A percentile compares a stretch with the other conserved stretches of the same genome.
phyloP scores from a whole-genome alignment of 805 yeast species.

The Yarrowia porcina region DNA sequence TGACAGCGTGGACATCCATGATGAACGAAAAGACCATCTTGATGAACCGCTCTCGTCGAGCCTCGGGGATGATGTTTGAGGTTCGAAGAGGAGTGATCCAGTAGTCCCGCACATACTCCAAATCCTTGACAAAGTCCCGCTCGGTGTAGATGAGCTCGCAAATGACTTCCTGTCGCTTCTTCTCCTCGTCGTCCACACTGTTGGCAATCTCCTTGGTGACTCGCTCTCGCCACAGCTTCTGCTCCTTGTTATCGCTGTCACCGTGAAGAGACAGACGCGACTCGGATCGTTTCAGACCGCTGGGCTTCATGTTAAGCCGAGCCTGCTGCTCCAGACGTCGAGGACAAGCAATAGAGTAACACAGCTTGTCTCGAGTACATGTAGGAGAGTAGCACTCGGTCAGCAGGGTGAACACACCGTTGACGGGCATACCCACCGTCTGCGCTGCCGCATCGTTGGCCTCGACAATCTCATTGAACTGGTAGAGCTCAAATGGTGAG shows the following conservation, averaged over 20 bases:
- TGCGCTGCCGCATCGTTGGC: constrained; percentile 14
- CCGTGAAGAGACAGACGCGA: constrained; percentile 63
- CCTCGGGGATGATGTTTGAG: constrained; percentile 80
- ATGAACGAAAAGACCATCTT: constrained; percentile 90
- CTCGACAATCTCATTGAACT: constrained; percentile 45
- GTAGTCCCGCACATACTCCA: constrained; percentile 88
- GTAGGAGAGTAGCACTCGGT: constrained; percentile 98
- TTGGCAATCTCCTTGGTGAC: constrained; percentile 80
- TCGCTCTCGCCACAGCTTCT: constrained; percentile 89
- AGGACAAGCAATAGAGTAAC: constrained; percentile 96
- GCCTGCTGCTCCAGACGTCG: constrained; percentile 94
- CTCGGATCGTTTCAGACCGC: constrained; percentile 73
- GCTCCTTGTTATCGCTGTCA: constrained; percentile 63
- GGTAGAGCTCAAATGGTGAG: constrained; percentile 81
- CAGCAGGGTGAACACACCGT: constrained; percentile 88
- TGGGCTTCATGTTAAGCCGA: constrained; percentile 77
- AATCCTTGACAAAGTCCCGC: constrained; percentile 89
- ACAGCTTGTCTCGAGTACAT: constrained; percentile 79
- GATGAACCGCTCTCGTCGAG: constrained; percentile 86
- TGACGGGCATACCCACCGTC: constrained; percentile 44
- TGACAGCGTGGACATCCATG: constrained; percentile 78
- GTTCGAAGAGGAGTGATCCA: constrained; percentile 90
- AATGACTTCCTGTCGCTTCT: constrained; percentile 90
- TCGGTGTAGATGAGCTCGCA: constrained; percentile 93
- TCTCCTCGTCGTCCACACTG: constrained; percentile 74